These are phyloP conservation scores for Cyclotella distinguenda DNA, from an alignment of 108 stramenopile species.

Conservation along the genomic window DNA sequence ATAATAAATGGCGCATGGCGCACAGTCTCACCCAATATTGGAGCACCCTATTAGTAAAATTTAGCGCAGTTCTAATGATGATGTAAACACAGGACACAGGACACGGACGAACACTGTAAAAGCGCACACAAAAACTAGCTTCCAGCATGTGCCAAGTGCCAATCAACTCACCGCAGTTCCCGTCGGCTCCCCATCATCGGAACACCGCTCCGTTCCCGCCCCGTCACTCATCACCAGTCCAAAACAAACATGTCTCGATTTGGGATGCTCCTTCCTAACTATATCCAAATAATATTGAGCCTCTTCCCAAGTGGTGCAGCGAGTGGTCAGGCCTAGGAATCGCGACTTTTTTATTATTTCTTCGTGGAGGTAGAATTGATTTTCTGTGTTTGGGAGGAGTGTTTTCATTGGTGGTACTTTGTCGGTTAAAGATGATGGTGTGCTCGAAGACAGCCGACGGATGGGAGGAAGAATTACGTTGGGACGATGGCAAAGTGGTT, in stretches of 20 bases:
- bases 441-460: too few species aligned
- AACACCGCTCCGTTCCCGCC: constrained; percentile 62
- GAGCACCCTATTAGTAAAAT: neutral
- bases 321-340: constrained; percentile 73
- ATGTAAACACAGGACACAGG: neutral
- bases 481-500: too few species aligned
- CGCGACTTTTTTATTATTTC: constrained; percentile 75
- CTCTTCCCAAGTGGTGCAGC: constrained; percentile 66
- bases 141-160: too few species aligned
- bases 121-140: neutral
- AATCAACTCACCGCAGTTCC: constrained; percentile 72
- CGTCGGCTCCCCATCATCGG: constrained; percentile 86
- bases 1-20: neutral
- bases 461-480: too few species aligned
- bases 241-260: constrained; percentile 78
- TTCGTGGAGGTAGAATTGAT: constrained; percentile 46
- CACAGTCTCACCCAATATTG: constrained; percentile 13
- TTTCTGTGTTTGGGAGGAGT: constrained; percentile 2
- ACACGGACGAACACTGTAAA: neutral
- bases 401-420: constrained; percentile 18
- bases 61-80: neutral
- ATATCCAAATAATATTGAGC: constrained; percentile 51
- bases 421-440: neutral
- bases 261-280: constrained; percentile 70
- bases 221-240: constrained; percentile 48